These are phyloP conservation scores for Fraxinus albicans DNA, from an alignment of 305 asterid species.

Conservation along the genomic window DNA sequence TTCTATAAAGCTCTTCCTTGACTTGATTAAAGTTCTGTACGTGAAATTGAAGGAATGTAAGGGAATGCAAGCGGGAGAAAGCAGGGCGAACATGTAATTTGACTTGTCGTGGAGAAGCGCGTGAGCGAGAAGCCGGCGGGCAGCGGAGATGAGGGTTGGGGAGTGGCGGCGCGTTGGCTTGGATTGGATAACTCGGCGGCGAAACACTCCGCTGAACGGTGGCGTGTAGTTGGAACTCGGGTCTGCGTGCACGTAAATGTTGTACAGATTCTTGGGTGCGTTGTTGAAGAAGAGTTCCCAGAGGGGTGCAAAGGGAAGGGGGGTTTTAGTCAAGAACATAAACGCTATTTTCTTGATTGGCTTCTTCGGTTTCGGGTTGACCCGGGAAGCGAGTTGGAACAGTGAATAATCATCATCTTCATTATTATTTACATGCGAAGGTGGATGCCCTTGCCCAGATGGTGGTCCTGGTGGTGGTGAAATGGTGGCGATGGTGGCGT, in stretches of 20 bases:
- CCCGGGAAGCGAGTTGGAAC: constrained; percentile 46
- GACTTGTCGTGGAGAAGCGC: constrained; percentile 71
- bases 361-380: constrained; percentile 42
- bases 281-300: constrained; percentile 72
- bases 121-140: constrained; percentile 62
- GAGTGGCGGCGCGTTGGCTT: constrained; percentile 70
- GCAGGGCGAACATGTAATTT: constrained; percentile 67
- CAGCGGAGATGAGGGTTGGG: constrained; percentile 68
- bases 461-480: constrained; percentile 15
- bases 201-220: constrained; percentile 55
- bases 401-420: constrained; percentile 36
- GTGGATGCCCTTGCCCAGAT: constrained; percentile 13
- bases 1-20: constrained; percentile 65
- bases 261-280: constrained; percentile 50
- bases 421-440: not conserved
- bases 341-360: constrained; percentile 60
- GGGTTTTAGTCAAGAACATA: constrained; percentile 67
- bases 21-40: constrained; percentile 24
- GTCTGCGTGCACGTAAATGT: constrained; percentile 70
- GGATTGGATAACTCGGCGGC: constrained; percentile 48
- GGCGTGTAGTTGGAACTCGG: constrained; percentile 46
- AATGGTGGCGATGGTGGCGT: not conserved
- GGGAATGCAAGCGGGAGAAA: constrained; percentile 75
- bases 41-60: constrained; percentile 60
- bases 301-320: constrained; percentile 72